Base-by-base conservation (phyloP, 2,329 filamentous ascomycete species). In the Epichloe sibirici region DNA sequence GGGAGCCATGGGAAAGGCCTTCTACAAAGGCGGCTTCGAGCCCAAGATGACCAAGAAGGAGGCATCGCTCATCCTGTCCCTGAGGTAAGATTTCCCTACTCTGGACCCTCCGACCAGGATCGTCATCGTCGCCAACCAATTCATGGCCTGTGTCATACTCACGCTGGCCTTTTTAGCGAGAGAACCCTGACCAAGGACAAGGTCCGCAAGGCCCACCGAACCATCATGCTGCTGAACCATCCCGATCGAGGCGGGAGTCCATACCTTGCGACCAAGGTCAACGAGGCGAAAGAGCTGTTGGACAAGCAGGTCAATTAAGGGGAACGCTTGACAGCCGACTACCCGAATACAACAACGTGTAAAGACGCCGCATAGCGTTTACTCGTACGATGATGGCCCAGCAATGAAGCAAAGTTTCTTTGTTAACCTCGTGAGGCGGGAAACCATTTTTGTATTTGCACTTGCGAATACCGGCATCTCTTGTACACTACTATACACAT, bases 11-110 rank as follows among this genome's bases (percentile, higher is more conserved):
- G 93, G 93, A 62, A 90, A 90, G 69, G 83, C 90, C 43, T 98
- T 90, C 66, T 97, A 96, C 78, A 98, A 97, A 72, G 93, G 93
- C 60, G 93, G 93, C n/a, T 98, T 98, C 66, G 93, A 98, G 74
- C 77, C 83, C 55, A 87, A 86, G 71, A 98, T 98, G 91, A 96
- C 83, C 68, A 82, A 86, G 68, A 83, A 86, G 68, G 93, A 98
- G 72, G 93, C 93, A 23, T 79, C 90, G 4, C 73, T 98, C 61
- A 96, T 98, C 56, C 74, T 98, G 48, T 87, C 93, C 58, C 83
- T 97, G 56, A 88, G 83, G 91, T 96, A 81, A 48, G 72, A 60
- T 11, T 11, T 4, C 12, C 28, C 6, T 25, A 15, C 35, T 28
- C 35, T 34, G 8, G 28, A 28, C 2, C 3, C 28, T 6, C 7